Conservation (phyloP, 345 rosid species). For the Sonneratia alba region DNA sequence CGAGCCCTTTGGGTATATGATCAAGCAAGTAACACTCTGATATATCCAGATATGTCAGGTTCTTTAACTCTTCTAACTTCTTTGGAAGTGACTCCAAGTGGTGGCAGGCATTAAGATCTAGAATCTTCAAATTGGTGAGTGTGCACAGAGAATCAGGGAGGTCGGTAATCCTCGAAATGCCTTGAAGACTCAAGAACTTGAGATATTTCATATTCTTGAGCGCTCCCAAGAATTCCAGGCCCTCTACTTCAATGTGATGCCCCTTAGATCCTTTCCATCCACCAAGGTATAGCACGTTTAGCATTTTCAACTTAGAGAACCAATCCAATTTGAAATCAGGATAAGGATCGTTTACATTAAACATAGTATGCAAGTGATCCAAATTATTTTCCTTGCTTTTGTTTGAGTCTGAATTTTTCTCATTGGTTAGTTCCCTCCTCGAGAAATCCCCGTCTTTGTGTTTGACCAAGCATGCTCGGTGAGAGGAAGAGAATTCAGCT, state of each 20-base stretch:
- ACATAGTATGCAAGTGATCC: slow-evolving; percentile 12
- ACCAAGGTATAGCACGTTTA: slow-evolving; percentile 29
- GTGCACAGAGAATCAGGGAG: slow-evolving; percentile 16
- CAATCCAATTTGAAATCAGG: slow-evolving; percentile 19
- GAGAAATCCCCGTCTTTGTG: not conserved
- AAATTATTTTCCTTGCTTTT: not conserved
- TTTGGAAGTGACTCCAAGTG: slow-evolving; percentile 28
- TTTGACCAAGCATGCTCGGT: slow-evolving; percentile 5
- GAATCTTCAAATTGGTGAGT: slow-evolving; percentile 16
- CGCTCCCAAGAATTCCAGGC: slow-evolving; percentile 8
- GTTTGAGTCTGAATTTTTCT: not conserved
- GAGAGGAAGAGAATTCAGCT: slow-evolving; percentile 3
- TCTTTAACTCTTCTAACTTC: slow-evolving; percentile 9
- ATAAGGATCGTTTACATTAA: slow-evolving; percentile 23
- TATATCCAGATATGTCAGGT: slow-evolving; percentile 23
- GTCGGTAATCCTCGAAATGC: slow-evolving; percentile 23
- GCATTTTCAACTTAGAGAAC: slow-evolving; percentile 19
- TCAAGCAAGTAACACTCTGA: slow-evolving; percentile 44
- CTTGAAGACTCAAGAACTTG: slow-evolving; percentile 21
- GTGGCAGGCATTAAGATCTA: slow-evolving; percentile 31
- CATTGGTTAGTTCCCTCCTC: not conserved
- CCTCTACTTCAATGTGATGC: slow-evolving; percentile 29
- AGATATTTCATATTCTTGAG: slow-evolving; percentile 23
- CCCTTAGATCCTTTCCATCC: slow-evolving; percentile 16
- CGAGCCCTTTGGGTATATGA: slow-evolving; percentile 33